These are phyloP conservation scores for Fusarium hainanense DNA, from an alignment of 2,329 filamentous ascomycete species.

Conservation along the genomic window DNA sequence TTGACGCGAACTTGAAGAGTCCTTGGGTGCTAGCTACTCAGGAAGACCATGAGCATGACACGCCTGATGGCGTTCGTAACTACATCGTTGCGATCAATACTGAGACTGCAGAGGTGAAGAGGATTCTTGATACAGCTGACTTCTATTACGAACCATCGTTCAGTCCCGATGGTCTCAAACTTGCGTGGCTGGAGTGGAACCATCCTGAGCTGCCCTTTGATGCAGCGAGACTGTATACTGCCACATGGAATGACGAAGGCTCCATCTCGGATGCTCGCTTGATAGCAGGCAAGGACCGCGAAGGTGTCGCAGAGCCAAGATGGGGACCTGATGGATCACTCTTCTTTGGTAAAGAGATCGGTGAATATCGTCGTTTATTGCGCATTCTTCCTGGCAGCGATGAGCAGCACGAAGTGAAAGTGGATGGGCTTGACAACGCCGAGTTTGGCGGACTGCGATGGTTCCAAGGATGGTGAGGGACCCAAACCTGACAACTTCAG, in stretches of 20 bases:
- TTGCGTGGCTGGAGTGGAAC: slow-evolving; percentile 67
- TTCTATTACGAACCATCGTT: slow-evolving; percentile 65
- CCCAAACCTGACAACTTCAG: rapidly evolving
- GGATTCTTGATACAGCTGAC: slow-evolving; percentile 58
- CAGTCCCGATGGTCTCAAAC: slow-evolving; percentile 56
- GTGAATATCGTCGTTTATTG: slow-evolving; percentile 61
- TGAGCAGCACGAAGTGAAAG: slow-evolving; percentile 45
- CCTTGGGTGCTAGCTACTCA: slow-evolving; percentile 62
- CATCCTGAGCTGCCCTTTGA: slow-evolving; percentile 66
- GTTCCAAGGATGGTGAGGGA: slow-evolving; percentile 48
- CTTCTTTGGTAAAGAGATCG: slow-evolving; percentile 60
- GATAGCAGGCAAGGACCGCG: slow-evolving; percentile 56
- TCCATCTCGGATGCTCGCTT: slow-evolving; percentile 47
- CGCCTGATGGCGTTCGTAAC: slow-evolving; percentile 50
- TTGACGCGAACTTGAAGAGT: slow-evolving; percentile 53
- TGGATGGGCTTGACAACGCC: slow-evolving; percentile 55
- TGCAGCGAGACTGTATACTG: slow-evolving; percentile 57
- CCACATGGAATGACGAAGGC: slow-evolving; percentile 52
- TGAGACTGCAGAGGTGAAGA: slow-evolving; percentile 54
- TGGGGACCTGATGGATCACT: slow-evolving; percentile 62
- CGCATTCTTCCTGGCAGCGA: slow-evolving; percentile 47
- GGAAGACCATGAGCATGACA: slow-evolving; percentile 59
- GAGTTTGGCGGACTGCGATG: slow-evolving; percentile 54
- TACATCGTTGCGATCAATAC: slow-evolving; percentile 55
- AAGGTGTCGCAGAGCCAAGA: slow-evolving; percentile 61